Conservation (phyloP, 2,329 filamentous ascomycete species). For the Trichothecium roseum region DNA sequence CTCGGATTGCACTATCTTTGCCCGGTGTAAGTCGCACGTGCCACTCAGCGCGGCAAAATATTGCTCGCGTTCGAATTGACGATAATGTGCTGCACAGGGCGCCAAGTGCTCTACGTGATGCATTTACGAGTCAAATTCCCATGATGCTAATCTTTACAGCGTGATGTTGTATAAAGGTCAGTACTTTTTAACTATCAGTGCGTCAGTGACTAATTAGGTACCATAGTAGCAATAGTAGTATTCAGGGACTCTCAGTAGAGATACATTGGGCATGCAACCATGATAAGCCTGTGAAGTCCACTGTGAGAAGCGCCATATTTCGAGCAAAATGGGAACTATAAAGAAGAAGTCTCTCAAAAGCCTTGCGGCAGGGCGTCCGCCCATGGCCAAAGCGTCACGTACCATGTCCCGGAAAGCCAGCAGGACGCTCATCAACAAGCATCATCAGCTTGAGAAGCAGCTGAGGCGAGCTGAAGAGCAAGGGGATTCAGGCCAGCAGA, state of each 20-base stretch:
- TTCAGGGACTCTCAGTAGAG: no score
- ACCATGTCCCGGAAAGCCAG: conserved; percentile 57
- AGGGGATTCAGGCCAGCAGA: conserved; percentile 32
- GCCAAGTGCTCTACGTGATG: no score
- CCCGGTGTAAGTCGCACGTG: no score
- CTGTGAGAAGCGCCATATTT: not conserved
- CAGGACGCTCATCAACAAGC: conserved; percentile 52
- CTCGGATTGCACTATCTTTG: no score
- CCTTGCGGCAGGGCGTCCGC: conserved; percentile 41
- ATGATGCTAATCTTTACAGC: no score
- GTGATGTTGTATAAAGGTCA: no score
- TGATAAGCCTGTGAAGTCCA: not conserved
- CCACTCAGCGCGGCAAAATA: no score
- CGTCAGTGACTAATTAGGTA: not conserved
- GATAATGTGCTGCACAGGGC: no score
- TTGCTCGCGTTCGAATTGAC: no score
- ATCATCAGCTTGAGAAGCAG: conserved; percentile 55
- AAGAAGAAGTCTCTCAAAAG: conserved; percentile 36
- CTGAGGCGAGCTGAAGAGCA: conserved; percentile 41
- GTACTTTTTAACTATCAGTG: not conserved
- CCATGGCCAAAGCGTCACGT: conserved; percentile 37
- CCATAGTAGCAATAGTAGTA: not conserved
- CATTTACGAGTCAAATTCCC: no score
- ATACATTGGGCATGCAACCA: not conserved
- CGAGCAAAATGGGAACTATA: conserved; percentile 29